phyloP scores from a whole-genome alignment of 441 rosid genomes.

The Populus hybrid region DNA sequence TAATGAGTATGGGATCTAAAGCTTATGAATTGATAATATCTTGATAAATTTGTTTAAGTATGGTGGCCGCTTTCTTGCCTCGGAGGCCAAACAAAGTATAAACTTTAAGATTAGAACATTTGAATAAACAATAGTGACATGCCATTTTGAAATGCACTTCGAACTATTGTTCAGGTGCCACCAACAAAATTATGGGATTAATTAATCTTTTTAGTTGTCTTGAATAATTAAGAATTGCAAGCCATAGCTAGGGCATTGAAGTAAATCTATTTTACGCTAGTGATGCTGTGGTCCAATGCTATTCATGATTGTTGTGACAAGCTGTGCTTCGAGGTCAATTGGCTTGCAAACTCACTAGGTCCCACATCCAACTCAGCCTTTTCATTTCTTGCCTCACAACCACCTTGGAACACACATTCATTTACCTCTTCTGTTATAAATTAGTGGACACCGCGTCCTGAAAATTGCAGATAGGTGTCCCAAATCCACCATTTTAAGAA shows the following conservation, averaged over 20 bases:
- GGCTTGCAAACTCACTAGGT: slow-evolving; percentile 8
- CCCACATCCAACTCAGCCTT: slow-evolving; percentile 34
- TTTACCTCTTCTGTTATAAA: slow-evolving; percentile 45
- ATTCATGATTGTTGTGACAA: slow-evolving; percentile 16
- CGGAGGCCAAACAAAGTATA: not conserved
- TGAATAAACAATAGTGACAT: not conserved
- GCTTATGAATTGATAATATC: not conserved
- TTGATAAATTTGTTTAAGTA: too few relatives aligned
- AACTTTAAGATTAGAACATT: too few relatives aligned
- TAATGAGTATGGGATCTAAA: not conserved
- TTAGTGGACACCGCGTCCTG: slow-evolving; percentile 31
- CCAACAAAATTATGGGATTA: not conserved
- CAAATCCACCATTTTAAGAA: slow-evolving; percentile 22
- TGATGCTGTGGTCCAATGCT: slow-evolving; percentile 23
- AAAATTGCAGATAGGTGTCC: slow-evolving; percentile 25
- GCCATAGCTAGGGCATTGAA: not conserved
- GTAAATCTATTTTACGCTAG: not conserved
- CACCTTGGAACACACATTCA: slow-evolving; percentile 14
- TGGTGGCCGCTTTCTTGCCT: not conserved
- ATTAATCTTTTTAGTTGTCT: not conserved
- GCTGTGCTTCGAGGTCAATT: slow-evolving; percentile 10
- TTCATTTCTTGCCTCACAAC: slow-evolving; percentile 12
- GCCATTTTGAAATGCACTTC: not conserved
- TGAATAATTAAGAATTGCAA: not conserved
- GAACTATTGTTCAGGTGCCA: not conserved